These are phyloP conservation scores for Alternaria arbusti DNA, from an alignment of 2,329 filamentous ascomycete genomes.

Conservation along the genomic window DNA sequence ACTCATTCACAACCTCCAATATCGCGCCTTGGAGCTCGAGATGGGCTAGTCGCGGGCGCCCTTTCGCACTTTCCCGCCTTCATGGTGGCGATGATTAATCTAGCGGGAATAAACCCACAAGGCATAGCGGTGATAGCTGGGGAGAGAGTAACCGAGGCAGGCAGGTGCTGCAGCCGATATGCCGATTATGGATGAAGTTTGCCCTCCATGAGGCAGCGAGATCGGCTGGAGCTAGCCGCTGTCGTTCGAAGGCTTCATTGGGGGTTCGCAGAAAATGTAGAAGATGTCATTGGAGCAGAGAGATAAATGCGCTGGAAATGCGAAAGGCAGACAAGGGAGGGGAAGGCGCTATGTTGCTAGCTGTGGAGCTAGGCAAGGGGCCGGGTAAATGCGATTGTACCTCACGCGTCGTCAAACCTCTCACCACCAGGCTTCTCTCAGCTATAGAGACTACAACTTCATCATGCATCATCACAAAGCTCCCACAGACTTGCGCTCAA, in stretches of 20 bases:
- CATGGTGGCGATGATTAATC: background rate
- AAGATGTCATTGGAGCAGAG: background rate
- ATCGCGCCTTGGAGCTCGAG: constrained; percentile 1
- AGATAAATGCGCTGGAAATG: background rate
- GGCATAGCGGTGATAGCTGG: constrained; percentile 3
- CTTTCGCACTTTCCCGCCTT: constrained; percentile 2
- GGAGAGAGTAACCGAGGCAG: constrained; percentile 1
- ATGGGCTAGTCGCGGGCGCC: constrained; percentile 7
- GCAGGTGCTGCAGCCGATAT: background rate
- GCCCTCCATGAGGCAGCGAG: background rate
- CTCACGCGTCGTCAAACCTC: background rate
- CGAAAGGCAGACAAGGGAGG: background rate
- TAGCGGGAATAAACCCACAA: constrained; percentile 2
- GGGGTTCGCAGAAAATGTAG: background rate
- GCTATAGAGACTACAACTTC: background rate
- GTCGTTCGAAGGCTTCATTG: background rate
- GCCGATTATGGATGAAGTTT: background rate
- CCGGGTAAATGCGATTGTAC: background rate
- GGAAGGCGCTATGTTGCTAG: background rate
- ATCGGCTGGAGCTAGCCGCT: background rate
- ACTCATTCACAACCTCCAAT: background rate
- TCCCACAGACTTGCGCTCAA: background rate
- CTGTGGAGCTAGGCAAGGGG: background rate
- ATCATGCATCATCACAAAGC: background rate
- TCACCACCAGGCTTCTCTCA: background rate